Evolutionary conservation across 2,329 filamentous ascomycete species (phyloP).

Genomic region (Fusarium domesticum): DNA sequence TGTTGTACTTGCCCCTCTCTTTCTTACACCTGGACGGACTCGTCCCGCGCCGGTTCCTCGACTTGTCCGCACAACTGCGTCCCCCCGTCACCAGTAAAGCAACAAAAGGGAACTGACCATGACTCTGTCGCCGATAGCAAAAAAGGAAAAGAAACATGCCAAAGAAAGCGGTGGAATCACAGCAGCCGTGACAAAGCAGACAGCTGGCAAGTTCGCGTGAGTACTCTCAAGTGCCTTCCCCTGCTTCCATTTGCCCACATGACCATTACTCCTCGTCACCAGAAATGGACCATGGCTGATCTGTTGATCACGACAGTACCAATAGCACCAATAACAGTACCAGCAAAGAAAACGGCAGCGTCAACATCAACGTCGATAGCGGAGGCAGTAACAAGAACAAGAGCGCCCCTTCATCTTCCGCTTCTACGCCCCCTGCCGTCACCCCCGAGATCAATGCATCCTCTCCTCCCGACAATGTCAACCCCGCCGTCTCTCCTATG

Average conservation of each 20-base stretch:
- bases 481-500: slow-evolving; percentile 43
- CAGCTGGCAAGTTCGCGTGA: slow-evolving; percentile 51
- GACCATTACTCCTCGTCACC: slow-evolving; percentile 26
- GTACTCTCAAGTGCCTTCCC: slow-evolving; percentile 25
- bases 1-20: slow-evolving; percentile 21
- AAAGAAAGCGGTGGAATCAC: slow-evolving; percentile 52
- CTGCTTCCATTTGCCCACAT: slow-evolving; percentile 25
- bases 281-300: slow-evolving; percentile 24
- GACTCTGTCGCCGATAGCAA: slow-evolving; percentile 37
- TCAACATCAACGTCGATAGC: slow-evolving; percentile 23
- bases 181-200: slow-evolving; percentile 53
- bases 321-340: slow-evolving; percentile 29
- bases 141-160: slow-evolving; percentile 55
- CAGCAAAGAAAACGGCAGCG: slow-evolving; percentile 32
- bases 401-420: slow-evolving; percentile 40
- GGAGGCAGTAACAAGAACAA: slow-evolving; percentile 34
- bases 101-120: slow-evolving; percentile 23
- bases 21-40: slow-evolving; percentile 14
- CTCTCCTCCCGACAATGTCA: slow-evolving; percentile 42
- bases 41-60: slow-evolving; percentile 7
- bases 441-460: slow-evolving; percentile 47
- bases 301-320: slow-evolving; percentile 18
- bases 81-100: slow-evolving; percentile 3
- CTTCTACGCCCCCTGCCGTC: slow-evolving; percentile 43
- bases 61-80: slow-evolving; percentile 17